Conservation (phyloP, 345 rosid species). For the Brassica nigra region DNA sequence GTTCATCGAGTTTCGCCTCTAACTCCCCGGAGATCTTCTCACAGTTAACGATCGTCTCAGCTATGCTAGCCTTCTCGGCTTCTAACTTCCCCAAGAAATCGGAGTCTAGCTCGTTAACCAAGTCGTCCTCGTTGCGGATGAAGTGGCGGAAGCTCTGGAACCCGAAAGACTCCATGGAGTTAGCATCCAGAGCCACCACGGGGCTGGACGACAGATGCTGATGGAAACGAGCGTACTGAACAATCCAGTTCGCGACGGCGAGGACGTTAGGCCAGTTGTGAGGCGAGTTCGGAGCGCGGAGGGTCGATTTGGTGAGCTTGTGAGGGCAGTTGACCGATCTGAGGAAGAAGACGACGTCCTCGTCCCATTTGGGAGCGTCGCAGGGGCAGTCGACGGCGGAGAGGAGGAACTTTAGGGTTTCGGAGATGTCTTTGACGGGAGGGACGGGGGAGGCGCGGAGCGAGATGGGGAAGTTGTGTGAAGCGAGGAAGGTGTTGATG, state of each 20-base stretch:
- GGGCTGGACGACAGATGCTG: constrained; percentile 44
- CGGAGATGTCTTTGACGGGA: constrained; percentile 66
- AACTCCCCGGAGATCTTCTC: constrained; percentile 46
- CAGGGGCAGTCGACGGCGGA: constrained; percentile 53
- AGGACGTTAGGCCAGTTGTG: constrained; percentile 87
- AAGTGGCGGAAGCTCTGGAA: constrained; percentile 57
- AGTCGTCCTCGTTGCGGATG: constrained; percentile 65
- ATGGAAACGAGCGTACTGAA: constrained; percentile 55
- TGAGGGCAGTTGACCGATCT: constrained; percentile 61
- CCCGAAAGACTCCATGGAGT: constrained; percentile 49
- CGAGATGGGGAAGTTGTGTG: constrained; percentile 53
- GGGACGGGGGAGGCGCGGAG: constrained; percentile 51
- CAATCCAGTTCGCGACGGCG: constrained; percentile 73
- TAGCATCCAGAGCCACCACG: constrained; percentile 39
- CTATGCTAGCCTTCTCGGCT: constrained; percentile 49
- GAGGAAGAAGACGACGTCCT: constrained; percentile 62
- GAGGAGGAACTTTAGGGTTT: constrained; percentile 58
- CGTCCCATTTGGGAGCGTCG: constrained; percentile 52
- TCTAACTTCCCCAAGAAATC: constrained; percentile 62
- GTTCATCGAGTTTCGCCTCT: constrained; percentile 54
- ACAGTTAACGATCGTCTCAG: constrained; percentile 42
- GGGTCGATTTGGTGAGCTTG: constrained; percentile 73
- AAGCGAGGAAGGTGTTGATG: constrained; percentile 65
- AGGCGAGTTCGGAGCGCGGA: constrained; percentile 82
- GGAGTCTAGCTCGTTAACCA: constrained; percentile 54